A percentile compares a stretch with the other conserved stretches of the same genome.
These are phyloP conservation scores for Ajuga chamaepitys DNA, from an alignment of 257 asterid species.

Conservation along the genomic window DNA sequence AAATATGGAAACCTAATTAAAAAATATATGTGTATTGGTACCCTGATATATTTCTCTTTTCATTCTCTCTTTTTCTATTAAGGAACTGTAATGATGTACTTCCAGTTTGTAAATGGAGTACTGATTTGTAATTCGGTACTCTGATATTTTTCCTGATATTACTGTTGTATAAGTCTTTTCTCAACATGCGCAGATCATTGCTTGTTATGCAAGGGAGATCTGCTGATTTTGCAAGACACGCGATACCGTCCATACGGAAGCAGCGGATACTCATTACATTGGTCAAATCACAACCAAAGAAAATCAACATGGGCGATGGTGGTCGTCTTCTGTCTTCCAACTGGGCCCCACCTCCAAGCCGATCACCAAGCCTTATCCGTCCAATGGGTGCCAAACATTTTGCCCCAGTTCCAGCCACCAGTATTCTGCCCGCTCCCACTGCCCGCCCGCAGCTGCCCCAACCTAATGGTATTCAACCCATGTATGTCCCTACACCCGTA, in stretches of 20 bases:
- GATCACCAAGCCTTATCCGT: slow-evolving; percentile 46
- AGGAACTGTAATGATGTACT: background rate
- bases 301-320: slow-evolving; percentile 22
- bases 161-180: background rate
- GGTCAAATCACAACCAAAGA: slow-evolving; percentile 54
- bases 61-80: background rate
- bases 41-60: too few relatives aligned
- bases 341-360: slow-evolving; percentile 58
- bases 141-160: background rate
- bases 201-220: slow-evolving; percentile 72
- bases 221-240: slow-evolving; percentile 53
- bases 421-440: slow-evolving; percentile 31
- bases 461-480: slow-evolving; percentile 48
- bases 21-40: too few relatives aligned
- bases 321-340: slow-evolving; percentile 35
- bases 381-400: slow-evolving; percentile 39
- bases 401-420: slow-evolving; percentile 35
- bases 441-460: slow-evolving; percentile 31
- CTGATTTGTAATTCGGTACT: background rate
- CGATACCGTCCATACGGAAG: slow-evolving; percentile 50
- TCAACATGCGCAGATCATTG: slow-evolving; percentile 42
- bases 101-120: background rate
- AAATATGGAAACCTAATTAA: too few relatives aligned
- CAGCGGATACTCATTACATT: slow-evolving; percentile 68
- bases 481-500: slow-evolving; percentile 42